phyloP scores from a whole-genome alignment of 352 stramenopile species.

The Globisporangium camurandrum region DNA sequence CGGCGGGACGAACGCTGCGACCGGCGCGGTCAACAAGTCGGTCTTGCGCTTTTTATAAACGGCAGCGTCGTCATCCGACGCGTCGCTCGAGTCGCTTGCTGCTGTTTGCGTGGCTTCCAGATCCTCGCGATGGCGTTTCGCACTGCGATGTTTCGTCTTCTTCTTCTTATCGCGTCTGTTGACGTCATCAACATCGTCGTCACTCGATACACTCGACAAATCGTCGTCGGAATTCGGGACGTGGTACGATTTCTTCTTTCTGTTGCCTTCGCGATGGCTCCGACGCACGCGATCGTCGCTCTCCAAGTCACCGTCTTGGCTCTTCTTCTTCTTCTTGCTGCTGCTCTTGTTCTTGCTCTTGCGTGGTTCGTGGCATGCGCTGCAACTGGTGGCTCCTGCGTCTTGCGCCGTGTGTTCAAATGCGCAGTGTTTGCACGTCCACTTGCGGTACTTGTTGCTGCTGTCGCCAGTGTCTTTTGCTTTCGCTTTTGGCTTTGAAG shows the following conservation, averaged over 20 bases:
- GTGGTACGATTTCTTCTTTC: constrained; percentile 70
- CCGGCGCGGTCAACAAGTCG: background rate
- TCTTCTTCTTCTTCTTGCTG: constrained; percentile 14
- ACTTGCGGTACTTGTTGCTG: constrained; percentile 16
- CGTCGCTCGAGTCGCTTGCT: constrained; percentile 43
- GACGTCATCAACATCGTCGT: background rate
- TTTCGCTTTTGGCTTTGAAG: background rate
- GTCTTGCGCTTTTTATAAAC: constrained; percentile 26
- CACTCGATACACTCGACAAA: constrained; percentile 41
- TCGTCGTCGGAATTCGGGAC: constrained; percentile 81
- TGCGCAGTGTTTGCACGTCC: constrained; percentile 41
- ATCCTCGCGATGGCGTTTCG: constrained; percentile 18
- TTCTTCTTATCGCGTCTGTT: constrained; percentile 7
- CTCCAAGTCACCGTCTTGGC: constrained; percentile 17
- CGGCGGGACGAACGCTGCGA: constrained; percentile 8
- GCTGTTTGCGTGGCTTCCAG: too few relatives aligned
- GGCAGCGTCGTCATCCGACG: constrained; percentile 17
- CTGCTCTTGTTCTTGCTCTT: constrained; percentile 12
- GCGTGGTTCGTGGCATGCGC: constrained; percentile 25
- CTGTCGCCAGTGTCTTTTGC: background rate
- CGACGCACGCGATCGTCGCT: constrained; percentile 38
- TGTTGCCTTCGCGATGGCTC: constrained; percentile 56
- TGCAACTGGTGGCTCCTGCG: constrained; percentile 34
- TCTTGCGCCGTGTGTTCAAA: constrained; percentile 33
- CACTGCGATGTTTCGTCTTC: constrained; percentile 18